A percentile compares a stretch with the other conserved stretches of the same genome.
phyloP scores from a whole-genome alignment of 2,329 filamentous ascomycete species.

The Colletotrichum destructivum region DNA sequence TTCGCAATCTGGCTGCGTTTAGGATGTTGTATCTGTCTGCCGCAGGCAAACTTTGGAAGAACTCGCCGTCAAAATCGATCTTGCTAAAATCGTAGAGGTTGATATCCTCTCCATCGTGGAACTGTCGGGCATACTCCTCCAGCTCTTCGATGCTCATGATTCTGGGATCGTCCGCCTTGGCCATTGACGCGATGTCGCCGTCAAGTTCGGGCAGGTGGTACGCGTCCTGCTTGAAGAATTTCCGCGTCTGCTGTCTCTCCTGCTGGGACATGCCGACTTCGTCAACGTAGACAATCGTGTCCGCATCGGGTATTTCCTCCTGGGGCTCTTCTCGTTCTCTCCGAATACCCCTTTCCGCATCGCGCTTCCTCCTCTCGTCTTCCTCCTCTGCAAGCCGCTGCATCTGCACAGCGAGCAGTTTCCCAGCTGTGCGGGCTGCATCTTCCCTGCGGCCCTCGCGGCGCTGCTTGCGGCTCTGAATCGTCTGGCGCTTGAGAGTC shows the following conservation, averaged over 20 bases:
- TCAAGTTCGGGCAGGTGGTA: conserved; percentile 94
- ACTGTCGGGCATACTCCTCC: conserved; percentile 93
- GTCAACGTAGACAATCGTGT: conserved; percentile 89
- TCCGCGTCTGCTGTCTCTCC: conserved; percentile 81
- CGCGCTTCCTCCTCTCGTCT: conserved; percentile 72
- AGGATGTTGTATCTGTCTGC: conserved; percentile 97
- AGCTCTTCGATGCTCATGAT: conserved; percentile 97
- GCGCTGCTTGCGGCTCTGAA: conserved; percentile 81
- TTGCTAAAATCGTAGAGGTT: conserved; percentile 96
- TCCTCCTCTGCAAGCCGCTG: conserved; percentile 92
- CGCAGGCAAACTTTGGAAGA: conserved; percentile 91
- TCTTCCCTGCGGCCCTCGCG: conserved; percentile 93
- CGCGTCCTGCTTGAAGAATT: conserved; percentile 92
- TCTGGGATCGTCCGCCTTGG: conserved; percentile 89
- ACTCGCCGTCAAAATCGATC: conserved; percentile 96
- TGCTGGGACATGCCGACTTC: conserved; percentile 85
- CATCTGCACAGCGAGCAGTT: conserved; percentile 94
- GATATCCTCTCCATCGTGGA: conserved; percentile 92
- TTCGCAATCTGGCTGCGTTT: conserved; percentile 91
- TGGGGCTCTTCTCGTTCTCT: conserved; percentile 66
- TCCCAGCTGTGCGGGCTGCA: conserved; percentile 91
- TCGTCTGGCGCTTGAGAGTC: conserved; percentile 90
- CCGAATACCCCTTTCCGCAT: conserved; percentile 61
- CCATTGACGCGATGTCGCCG: conserved; percentile 86
- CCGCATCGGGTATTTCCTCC: conserved; percentile 76